Evolutionary conservation across 495 filamentous ascomycete species (phyloP).

Genomic region (Chaetomidium leptoderma): DNA sequence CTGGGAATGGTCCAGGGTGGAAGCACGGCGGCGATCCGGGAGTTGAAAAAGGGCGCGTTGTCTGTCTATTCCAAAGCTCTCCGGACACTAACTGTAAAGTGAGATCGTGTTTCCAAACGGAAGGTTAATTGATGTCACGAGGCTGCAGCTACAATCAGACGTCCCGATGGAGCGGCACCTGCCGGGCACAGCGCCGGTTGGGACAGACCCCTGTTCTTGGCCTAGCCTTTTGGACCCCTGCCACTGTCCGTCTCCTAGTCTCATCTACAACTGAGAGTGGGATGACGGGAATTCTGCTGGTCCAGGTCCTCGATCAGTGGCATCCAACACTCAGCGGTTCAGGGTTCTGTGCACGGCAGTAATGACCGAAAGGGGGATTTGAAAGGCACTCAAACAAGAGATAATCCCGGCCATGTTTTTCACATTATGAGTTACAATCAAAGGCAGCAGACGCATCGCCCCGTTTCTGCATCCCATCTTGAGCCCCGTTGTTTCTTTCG

Average conservation of each 20-base stretch:
- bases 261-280: too few relatives aligned
- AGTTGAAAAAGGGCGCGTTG: background rate
- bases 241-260: background rate
- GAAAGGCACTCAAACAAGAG: too few relatives aligned
- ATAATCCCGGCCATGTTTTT: too few relatives aligned
- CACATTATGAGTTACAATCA: too few relatives aligned
- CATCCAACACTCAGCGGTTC: too few relatives aligned
- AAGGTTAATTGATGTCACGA: constrained; percentile 1
- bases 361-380: too few relatives aligned
- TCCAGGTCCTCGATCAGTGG: too few relatives aligned
- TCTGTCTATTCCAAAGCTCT: background rate
- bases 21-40: background rate
- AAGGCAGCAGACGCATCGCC: too few relatives aligned
- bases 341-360: too few relatives aligned
- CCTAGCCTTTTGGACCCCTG: background rate
- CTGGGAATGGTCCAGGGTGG: background rate
- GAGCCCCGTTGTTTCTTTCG: too few relatives aligned
- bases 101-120: background rate
- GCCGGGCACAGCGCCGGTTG: background rate
- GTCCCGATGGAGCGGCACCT: background rate
- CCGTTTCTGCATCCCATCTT: too few relatives aligned
- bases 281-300: too few relatives aligned
- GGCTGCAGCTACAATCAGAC: background rate
- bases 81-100: background rate
- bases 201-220: background rate